phyloP scores from a whole-genome alignment of 352 stramenopile genomes.

The Phytophthora ramorum region DNA sequence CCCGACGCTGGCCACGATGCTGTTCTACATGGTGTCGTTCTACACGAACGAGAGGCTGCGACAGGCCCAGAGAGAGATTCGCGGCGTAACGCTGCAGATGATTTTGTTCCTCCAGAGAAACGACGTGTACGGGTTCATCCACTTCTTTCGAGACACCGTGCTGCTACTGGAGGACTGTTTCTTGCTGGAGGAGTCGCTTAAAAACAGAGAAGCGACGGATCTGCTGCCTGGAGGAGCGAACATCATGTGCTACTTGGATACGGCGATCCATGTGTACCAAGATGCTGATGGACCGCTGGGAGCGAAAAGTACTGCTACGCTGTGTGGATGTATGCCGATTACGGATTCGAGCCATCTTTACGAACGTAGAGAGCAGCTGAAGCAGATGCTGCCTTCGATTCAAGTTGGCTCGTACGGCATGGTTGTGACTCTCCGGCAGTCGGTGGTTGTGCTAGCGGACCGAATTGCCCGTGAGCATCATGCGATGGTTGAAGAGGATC shows the following conservation, averaged over 20 bases:
- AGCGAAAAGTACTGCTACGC: slow-evolving; percentile 30
- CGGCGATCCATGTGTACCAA: slow-evolving; percentile 71
- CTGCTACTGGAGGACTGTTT: slow-evolving; percentile 63
- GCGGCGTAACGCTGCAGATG: slow-evolving; percentile 61
- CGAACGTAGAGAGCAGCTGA: slow-evolving; percentile 53
- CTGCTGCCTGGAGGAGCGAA: slow-evolving; percentile 25
- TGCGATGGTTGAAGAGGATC: slow-evolving; percentile 40
- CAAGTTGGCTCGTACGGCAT: slow-evolving; percentile 47
- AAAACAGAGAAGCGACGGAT: slow-evolving; percentile 32
- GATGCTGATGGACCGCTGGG: slow-evolving; percentile 59
- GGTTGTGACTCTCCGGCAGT: slow-evolving; percentile 45
- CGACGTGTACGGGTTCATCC: slow-evolving; percentile 65
- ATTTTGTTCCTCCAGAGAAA: slow-evolving; percentile 58
- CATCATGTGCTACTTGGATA: slow-evolving; percentile 62
- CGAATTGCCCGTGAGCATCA: slow-evolving; percentile 42
- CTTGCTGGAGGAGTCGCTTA: slow-evolving; percentile 57
- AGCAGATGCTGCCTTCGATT: slow-evolving; percentile 56
- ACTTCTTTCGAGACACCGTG: slow-evolving; percentile 70
- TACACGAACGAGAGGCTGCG: slow-evolving; percentile 53
- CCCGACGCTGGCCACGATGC: slow-evolving; percentile 61
- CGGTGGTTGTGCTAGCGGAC: slow-evolving; percentile 41
- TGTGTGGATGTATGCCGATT: slow-evolving; percentile 62
- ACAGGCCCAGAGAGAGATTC: slow-evolving; percentile 50
- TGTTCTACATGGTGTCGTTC: slow-evolving; percentile 82
- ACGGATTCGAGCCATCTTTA: slow-evolving; percentile 30